Base-by-base conservation (phyloP, 2,329 filamentous ascomycete genomes). In the Fusarium haematococcum region DNA sequence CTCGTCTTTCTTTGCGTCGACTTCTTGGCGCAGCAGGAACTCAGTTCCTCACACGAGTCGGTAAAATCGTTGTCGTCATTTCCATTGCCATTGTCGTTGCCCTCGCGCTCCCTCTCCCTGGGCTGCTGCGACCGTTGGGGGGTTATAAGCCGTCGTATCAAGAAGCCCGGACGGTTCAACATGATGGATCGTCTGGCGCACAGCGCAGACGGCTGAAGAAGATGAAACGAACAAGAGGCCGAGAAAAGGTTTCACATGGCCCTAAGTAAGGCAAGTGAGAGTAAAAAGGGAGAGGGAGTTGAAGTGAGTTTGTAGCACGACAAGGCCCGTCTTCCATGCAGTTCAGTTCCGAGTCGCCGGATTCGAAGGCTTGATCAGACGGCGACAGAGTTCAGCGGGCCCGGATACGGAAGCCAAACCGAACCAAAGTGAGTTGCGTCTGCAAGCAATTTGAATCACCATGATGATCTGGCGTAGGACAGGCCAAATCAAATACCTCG, bases 111-210 rank as follows among this genome's bases (percentile, higher is more conserved):
- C 18, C 48, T n/a, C 25, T 50, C 45, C 27, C 48, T 52, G 9
- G 25, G 48, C 48, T 54, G 52, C 25, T 69, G 70, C 18, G 73
- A 60, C 45, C 70, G 67, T 60, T 71, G 73, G 50, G 75, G 68
- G 45, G 60, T 69, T 72, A 79, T 77, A 56, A 79, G 70, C 41
- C 78, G 73, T 58, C 77, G 70, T 63, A 79, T 72, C 20, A 76
- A 70, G 50, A 71, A 68, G 20, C 71, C 78, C 67, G 73, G 74
- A 52, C 67, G 70, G 27, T 66, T 68, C 50, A 70, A 43, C 78
- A 79, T 79, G 56, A 54, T 77, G 69, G 52, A 20, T 54, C n/a
- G 50, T 20, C 65, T 50, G 54, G 54, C 64, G 43, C 61, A 63
- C 74, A 56, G 52, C 71, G 63, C 68, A 66, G 68, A 41, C 35